Evolutionary conservation across 1,284 basidiomycete species (phyloP), one percentile per base, ranked within the genome.

Genomic region (Cryptococcus sp.): DNA sequence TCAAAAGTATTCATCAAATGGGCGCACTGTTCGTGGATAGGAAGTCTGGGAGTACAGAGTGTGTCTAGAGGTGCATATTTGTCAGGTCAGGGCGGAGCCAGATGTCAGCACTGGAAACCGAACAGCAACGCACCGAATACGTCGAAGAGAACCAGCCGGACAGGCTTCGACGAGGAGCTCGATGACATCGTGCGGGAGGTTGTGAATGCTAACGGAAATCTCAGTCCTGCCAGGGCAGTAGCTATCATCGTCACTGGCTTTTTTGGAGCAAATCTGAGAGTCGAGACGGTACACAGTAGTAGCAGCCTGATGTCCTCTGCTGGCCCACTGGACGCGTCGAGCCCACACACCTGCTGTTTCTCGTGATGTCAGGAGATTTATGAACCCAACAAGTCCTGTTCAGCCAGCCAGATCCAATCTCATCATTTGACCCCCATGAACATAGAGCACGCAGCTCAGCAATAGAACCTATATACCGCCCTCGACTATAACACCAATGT

Each of bases 61-160:
- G 76, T 77, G 55, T 77, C 77, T 77, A 15, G 5, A 18, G 8
- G n/a, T 12, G 49, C 20, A 38, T 45, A 33, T 33, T 7, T 13
- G 23, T 28, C 7, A 46, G 2, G 11, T 50, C 9, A 50, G 18
- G n/a, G n/a, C n/a, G n/a, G n/a, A n/a, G n/a, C n/a, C n/a, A n/a
- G n/a, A n/a, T n/a, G 11, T 50, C 9, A 50, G 18, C 5, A 13
- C 5, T 7, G n/a, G 16, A 18, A 37, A 18, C 11, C 21, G 33
- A 13, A 21, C n/a, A 16, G 23, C 21, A 39, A 62, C 68, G 36
- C 38, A 73, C 75, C 76, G 43, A 78, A 77, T 13, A 74, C 72
- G 59, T 77, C 76, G 45, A 77, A 77, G 4, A 78, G 65, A 37
- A 78, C 74, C 40, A 78, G 63, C 8, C 73, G 66, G 35, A 78